phyloP scores from a whole-genome alignment of 2,329 filamentous ascomycete genomes.

The Sordariomycetes sp. region DNA sequence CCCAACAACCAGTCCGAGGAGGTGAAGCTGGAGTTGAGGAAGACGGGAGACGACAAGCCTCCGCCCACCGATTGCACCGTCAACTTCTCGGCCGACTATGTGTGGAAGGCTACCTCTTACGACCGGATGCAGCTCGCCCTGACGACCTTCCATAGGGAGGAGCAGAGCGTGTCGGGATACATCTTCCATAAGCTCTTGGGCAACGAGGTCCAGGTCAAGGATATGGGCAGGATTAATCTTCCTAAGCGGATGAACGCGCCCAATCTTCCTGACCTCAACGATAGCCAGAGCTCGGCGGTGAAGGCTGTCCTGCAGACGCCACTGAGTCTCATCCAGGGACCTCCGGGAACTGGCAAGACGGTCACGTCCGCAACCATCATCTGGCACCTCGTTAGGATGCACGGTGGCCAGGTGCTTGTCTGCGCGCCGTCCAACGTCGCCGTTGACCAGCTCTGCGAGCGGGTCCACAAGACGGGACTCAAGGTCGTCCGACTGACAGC shows the following conservation, averaged over 20 bases:
- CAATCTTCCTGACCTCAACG: conserved; percentile 85
- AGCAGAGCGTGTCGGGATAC: conserved; percentile 96
- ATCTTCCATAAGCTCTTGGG: conserved; percentile 96
- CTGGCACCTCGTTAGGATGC: conserved; percentile 92
- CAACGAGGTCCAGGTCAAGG: conserved; percentile 84
- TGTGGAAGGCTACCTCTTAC: conserved; percentile 99
- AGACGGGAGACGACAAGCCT: conserved; percentile 89
- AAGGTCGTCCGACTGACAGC: conserved; percentile 98
- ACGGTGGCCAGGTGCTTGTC: conserved; percentile 85
- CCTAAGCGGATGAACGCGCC: conserved; percentile 96
- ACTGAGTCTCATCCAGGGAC: conserved; percentile 89
- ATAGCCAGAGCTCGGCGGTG: conserved; percentile 90
- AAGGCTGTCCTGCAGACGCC: conserved; percentile 91
- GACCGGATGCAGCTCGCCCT: conserved; percentile 98
- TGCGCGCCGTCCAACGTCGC: conserved; percentile 97
- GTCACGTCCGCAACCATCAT: conserved; percentile 98
- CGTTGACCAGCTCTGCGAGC: conserved; percentile 94
- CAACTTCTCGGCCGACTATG: conserved; percentile 97
- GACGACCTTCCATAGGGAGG: conserved; percentile 97
- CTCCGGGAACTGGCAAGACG: conserved; percentile 94
- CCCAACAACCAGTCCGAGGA: conserved; percentile 98
- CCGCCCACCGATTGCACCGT: conserved; percentile 93
- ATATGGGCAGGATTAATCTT: conserved; percentile 69
- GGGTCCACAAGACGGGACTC: conserved; percentile 84
- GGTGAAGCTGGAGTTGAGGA: conserved; percentile 86